Conservation (phyloP, 2,329 filamentous ascomycete genomes). For the Ceratocystis destructans region DNA sequence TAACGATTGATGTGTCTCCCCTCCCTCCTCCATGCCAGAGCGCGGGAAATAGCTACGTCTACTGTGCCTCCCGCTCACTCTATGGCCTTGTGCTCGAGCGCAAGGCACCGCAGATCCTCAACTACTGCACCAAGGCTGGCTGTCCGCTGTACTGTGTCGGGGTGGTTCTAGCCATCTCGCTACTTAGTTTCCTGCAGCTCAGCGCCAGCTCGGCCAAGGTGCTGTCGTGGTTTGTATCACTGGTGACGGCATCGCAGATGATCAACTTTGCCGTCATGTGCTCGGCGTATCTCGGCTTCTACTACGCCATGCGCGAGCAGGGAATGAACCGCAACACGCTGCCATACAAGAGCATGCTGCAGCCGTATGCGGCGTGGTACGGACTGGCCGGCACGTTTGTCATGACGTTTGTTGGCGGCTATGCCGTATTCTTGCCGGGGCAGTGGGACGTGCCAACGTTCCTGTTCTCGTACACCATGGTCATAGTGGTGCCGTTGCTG, state of each 20-base stretch:
- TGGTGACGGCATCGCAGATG: conserved; percentile 58
- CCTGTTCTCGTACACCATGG: conserved; percentile 64
- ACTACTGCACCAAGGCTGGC: conserved; percentile 46
- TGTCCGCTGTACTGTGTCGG: conserved; percentile 63
- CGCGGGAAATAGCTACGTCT: conserved; percentile 51
- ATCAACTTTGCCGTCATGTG: conserved; percentile 60
- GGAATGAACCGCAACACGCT: conserved; percentile 52
- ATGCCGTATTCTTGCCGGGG: conserved; percentile 56
- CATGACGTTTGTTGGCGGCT: conserved; percentile 65
- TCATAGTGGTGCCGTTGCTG: conserved; percentile 54
- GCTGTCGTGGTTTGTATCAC: conserved; percentile 56
- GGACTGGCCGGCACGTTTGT: conserved; percentile 48
- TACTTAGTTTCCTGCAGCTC: conserved; percentile 62
- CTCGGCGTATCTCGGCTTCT: conserved; percentile 58
- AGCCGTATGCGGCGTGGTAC: conserved; percentile 60
- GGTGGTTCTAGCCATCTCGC: conserved; percentile 50
- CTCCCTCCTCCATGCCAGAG: neutral
- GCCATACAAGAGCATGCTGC: conserved; percentile 55
- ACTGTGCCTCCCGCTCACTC: conserved; percentile 54
- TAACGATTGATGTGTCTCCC: neutral
- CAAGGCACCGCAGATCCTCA: conserved; percentile 48
- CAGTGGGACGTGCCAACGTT: conserved; percentile 56
- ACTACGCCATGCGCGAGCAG: conserved; percentile 54
- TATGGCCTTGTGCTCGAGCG: conserved; percentile 56
- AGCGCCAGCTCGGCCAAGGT: conserved; percentile 52